Evolutionary conservation across 106 monocot species (phyloP).

Genomic region (Hemerocallis citrina): DNA sequence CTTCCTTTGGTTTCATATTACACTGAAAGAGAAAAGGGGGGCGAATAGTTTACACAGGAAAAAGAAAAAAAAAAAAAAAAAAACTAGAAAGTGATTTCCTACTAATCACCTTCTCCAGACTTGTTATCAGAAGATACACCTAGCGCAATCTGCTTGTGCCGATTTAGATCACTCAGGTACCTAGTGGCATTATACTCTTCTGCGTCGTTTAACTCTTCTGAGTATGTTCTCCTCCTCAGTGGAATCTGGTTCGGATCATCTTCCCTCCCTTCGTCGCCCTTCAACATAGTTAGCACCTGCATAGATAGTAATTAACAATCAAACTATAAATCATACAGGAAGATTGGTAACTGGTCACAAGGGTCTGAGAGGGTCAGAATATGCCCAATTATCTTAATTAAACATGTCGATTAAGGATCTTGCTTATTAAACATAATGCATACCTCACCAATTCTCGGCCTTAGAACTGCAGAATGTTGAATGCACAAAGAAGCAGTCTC

Average conservation of each 20-base stretch:
- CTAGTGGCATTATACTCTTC: conserved; percentile 54
- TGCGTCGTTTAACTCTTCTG: conserved; percentile 37
- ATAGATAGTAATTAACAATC: not conserved
- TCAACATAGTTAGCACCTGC: conserved; percentile 27
- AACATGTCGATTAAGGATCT: too few relatives aligned
- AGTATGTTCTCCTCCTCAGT: conserved; percentile 30
- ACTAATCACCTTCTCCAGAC: too few relatives aligned
- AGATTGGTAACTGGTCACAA: too few relatives aligned
- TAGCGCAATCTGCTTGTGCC: conserved; percentile 46
- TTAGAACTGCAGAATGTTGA: conserved; percentile 34
- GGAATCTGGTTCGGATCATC: not conserved
- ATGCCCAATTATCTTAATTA: too few relatives aligned
- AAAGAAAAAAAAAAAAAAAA: too few relatives aligned
- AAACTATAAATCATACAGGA: not conserved
- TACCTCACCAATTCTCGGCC: conserved; percentile 69
- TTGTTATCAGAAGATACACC: too few relatives aligned
- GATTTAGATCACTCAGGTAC: conserved; percentile 41
- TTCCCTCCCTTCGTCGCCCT: not conserved
- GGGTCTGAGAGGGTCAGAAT: too few relatives aligned
- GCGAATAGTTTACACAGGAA: too few relatives aligned
- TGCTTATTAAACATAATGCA: not conserved
- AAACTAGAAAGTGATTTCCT: too few relatives aligned
- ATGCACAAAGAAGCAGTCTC: conserved; percentile 45
- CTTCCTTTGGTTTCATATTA: too few relatives aligned
- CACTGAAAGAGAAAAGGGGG: too few relatives aligned